Evolutionary conservation across 1,284 basidiomycete genomes (phyloP).

Genomic region (Pseudozyma pruni): DNA sequence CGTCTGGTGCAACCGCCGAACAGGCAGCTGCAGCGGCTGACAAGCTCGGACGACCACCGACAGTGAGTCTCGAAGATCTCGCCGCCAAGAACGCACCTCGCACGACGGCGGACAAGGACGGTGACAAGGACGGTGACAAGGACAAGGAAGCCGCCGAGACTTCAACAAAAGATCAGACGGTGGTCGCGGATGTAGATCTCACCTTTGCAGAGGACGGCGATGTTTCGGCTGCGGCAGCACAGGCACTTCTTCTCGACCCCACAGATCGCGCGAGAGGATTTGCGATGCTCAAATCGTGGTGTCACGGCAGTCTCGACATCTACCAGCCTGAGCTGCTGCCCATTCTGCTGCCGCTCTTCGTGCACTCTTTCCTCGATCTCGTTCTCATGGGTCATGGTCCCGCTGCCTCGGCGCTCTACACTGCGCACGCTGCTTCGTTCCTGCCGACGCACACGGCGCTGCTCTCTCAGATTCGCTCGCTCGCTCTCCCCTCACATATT

Average conservation of each 20-base stretch:
- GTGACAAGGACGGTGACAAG: conserved; percentile 60
- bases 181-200: conserved; percentile 23
- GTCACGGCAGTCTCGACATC: conserved; percentile 86
- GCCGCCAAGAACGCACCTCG: conserved; percentile 61
- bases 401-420: conserved; percentile 79
- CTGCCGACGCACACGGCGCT: conserved; percentile 77
- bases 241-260: conserved; percentile 83
- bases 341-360: conserved; percentile 93
- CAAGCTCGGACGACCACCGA: conserved; percentile 70
- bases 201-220: conserved; percentile 44
- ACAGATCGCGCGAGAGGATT: conserved; percentile 89
- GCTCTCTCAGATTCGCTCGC: conserved; percentile 82
- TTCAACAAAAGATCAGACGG: conserved; percentile 14
- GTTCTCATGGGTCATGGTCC: conserved; percentile 89
- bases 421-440: conserved; percentile 78
- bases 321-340: conserved; percentile 89
- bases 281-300: conserved; percentile 90
- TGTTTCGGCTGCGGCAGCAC: conserved; percentile 73
- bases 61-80: conserved; percentile 73
- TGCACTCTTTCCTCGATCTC: conserved; percentile 95
- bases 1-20: conserved; percentile 39
- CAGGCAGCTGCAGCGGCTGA: conserved; percentile 50
- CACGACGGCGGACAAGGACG: conserved; percentile 60
- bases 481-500: conserved; percentile 86
- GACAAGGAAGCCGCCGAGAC: conserved; percentile 22